phyloP scores from a whole-genome alignment of 2,329 filamentous ascomycete species.

The Ophiostoma triangulosporum region DNA sequence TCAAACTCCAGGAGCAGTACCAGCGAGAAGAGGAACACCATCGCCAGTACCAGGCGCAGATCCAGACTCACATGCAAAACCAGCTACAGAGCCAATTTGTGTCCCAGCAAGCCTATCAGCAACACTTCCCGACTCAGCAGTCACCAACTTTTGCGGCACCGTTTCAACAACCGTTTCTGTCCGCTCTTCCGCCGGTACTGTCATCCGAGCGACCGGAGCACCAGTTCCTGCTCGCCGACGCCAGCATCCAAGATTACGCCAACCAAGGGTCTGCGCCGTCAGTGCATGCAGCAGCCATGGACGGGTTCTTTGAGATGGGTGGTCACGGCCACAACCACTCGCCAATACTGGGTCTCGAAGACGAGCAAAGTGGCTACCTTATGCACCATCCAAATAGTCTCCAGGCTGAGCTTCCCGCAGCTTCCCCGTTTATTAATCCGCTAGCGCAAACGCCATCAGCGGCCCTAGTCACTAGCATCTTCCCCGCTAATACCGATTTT shows the following conservation, averaged over 20 bases:
- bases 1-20: neutral
- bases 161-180: neutral
- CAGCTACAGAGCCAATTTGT: slow-evolving; percentile 11
- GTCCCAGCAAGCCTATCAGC: neutral
- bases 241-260: neutral
- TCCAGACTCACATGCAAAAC: slow-evolving; percentile 1
- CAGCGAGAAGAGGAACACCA: slow-evolving; percentile 7
- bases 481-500: neutral
- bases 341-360: neutral
- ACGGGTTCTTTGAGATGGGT: neutral
- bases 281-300: neutral
- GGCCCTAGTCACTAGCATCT: neutral
- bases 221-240: neutral
- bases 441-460: neutral
- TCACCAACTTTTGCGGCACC: neutral
- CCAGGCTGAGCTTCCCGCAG: neutral
- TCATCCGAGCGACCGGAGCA: neutral
- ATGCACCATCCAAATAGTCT: neutral
- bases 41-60: slow-evolving; percentile 12
- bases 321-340: neutral
- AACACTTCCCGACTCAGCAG: neutral
- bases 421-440: neutral
- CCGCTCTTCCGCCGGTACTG: neutral
- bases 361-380: neutral
- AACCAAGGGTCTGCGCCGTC: neutral